phyloP scores from a whole-genome alignment of 495 filamentous ascomycete species.

The Penicillium angulare region DNA sequence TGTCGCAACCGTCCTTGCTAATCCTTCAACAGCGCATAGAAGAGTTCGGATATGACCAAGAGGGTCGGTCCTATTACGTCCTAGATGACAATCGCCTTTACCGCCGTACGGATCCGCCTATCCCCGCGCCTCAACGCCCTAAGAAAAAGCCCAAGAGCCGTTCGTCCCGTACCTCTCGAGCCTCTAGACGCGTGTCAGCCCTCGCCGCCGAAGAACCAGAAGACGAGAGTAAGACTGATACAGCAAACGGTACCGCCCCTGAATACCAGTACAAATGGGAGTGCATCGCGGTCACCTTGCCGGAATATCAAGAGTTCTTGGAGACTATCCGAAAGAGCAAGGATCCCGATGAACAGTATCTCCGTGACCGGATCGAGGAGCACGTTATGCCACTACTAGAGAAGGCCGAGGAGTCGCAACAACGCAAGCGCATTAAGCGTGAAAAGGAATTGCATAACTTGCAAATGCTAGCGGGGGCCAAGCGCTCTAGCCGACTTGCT shows the following conservation, averaged over 20 bases:
- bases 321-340: constrained; percentile 67
- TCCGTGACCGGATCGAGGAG: constrained; percentile 65
- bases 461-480: constrained; percentile 86
- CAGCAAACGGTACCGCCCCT: constrained; percentile 30
- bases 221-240: constrained; percentile 41
- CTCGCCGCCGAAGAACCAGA: constrained; percentile 54
- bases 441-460: constrained; percentile 78
- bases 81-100: constrained; percentile 94
- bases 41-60: constrained; percentile 80
- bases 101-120: constrained; percentile 68
- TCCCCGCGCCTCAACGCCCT: constrained; percentile 50
- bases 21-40: constrained; percentile 76
- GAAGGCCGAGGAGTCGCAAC: constrained; percentile 72
- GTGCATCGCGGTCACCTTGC: constrained; percentile 76
- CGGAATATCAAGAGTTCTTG: constrained; percentile 74
- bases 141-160: constrained; percentile 78
- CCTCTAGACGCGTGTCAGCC: constrained; percentile 66
- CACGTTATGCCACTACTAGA: constrained; percentile 82
- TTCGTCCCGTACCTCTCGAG: constrained; percentile 65
- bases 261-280: constrained; percentile 70
- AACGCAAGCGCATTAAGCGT: constrained; percentile 60
- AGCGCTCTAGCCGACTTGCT: constrained; percentile 85
- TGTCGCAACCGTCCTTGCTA: constrained; percentile 12
- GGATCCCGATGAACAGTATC: constrained; percentile 76
- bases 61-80: constrained; percentile 83